Evolutionary conservation across 192 early-diverging fungal genomes (phyloP), one percentile per base, ranked within the genome.

Genomic region (Coemansia sp.): DNA sequence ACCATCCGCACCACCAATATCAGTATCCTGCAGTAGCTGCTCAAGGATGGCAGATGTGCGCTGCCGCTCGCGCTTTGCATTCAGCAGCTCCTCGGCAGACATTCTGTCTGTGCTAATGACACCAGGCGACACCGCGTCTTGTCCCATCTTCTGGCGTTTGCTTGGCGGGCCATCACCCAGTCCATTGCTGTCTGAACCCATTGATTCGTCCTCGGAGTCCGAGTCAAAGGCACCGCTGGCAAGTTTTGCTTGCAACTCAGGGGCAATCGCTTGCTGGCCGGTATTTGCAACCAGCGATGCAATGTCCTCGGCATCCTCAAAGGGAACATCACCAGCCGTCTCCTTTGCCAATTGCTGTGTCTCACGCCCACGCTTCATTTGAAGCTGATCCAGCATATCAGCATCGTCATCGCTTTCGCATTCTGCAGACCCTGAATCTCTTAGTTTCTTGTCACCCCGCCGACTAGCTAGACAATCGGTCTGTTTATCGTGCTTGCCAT

Each of bases 181-280:
- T 23, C n/a, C 43, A 41, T 43, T 44, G 59, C 10, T 2, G 37
- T 43, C 59, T 18, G 59, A 61, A 1, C 4, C n/a, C 56, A 16
- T 15, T 8, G 50, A 15, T 8, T 75, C 70, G 10, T 64, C 65
- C 37, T 72, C 74, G 6, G 69, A 71, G 47, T 70, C 70, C 9
- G 79, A 81, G 50, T 81, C 79, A 61, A 81, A 81, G 12, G 56
- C 70, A 19, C 70, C 74, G 57, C 74, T 76, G 6, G 70, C 73
- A 11, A 81, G 74, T 67, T 81, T 81, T 23, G 73, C 79, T 64
- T 67, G 63, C 10, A 76, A 67, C 38, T 69, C 74, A n/a, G 73
- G 70, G 23, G 72, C 52, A 58, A 58, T 15, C 11, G 32, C n/a
- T 10, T 53, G 21, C 16, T 58, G 32, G 10, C 56, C 26, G 9